Percentiles rank a stretch among this genome's conserved stretches.
Evolutionary conservation across 495 filamentous ascomycete species (phyloP).

Genomic region (Podospora pseudocomata): DNA sequence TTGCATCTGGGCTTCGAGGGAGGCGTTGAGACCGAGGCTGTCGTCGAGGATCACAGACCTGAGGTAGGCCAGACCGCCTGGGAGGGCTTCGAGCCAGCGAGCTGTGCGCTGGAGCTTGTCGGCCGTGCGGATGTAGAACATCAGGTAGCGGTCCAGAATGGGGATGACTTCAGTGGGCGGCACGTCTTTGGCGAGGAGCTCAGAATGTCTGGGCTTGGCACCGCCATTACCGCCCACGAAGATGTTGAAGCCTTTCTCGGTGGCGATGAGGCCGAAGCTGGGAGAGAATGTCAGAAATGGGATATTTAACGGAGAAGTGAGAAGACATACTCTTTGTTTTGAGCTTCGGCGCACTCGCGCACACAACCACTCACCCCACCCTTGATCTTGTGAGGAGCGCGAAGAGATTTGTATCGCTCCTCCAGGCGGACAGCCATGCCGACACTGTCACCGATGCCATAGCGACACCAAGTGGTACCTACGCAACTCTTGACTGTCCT

Average conservation of each 20-base stretch:
- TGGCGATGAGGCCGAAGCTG: constrained; percentile 89
- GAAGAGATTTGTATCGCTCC: constrained; percentile 91
- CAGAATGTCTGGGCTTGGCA: constrained; percentile 78
- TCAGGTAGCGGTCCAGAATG: constrained; percentile 85
- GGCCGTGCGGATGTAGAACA: constrained; percentile 95
- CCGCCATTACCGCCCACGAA: constrained; percentile 93
- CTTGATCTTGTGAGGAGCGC: constrained; percentile 91
- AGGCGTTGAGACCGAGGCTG: constrained; percentile 80
- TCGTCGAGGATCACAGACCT: constrained; percentile 82
- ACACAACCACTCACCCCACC: constrained; percentile 90
- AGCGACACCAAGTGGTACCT: constrained; percentile 92
- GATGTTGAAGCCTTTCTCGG: constrained; percentile 93
- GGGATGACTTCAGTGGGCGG: constrained; percentile 80
- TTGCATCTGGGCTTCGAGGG: constrained; percentile 88
- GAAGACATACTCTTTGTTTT: constrained; percentile 77
- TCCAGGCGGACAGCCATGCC: constrained; percentile 92
- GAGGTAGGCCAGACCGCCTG: constrained; percentile 83
- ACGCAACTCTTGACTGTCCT: constrained; percentile 94
- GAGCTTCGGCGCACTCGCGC: constrained; percentile 90
- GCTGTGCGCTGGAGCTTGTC: constrained; percentile 94
- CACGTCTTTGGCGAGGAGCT: constrained; percentile 89
- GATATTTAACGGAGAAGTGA: constrained; percentile 6
- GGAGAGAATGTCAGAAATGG: constrained; percentile 1
- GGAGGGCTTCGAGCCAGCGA: constrained; percentile 84
- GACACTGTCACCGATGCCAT: constrained; percentile 92